phyloP scores from a whole-genome alignment of 108 stramenopile genomes.

The Conticribra guillardii region DNA sequence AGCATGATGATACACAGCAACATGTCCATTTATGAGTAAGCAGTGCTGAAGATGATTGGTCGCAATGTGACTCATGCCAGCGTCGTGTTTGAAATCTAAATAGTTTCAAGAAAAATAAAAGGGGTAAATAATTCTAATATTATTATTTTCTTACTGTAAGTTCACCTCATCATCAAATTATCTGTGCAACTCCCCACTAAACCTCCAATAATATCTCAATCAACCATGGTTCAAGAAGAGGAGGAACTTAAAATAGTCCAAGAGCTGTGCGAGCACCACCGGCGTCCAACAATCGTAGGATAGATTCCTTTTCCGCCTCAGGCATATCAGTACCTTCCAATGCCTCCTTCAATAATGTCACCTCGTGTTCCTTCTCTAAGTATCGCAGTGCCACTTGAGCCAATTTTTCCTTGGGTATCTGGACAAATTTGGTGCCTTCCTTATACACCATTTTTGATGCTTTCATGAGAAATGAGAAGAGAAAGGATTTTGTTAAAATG shows the following conservation, averaged over 20 bases:
- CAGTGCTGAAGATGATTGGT: no score
- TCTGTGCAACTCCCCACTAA: no score
- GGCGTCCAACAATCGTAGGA: conserved; percentile 75
- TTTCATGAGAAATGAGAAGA: background rate
- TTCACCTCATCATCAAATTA: no score
- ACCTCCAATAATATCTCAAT: no score
- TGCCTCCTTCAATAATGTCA: conserved; percentile 62
- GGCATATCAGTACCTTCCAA: conserved; percentile 64
- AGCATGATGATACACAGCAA: no score
- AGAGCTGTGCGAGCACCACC: conserved; percentile 88
- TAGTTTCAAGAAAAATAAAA: no score
- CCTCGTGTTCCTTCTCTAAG: conserved; percentile 81
- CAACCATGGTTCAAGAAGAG: no score
- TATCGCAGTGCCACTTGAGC: conserved; percentile 77
- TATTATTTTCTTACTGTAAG: no score
- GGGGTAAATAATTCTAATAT: no score
- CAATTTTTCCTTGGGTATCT: conserved; percentile 68
- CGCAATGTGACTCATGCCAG: no score
- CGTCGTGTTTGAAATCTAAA: no score
- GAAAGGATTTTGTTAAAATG: background rate
- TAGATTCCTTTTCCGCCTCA: conserved; percentile 66
- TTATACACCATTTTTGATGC: conserved; percentile 96
- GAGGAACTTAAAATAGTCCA: conserved; percentile 50
- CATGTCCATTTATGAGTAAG: no score
- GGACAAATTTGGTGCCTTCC: conserved; percentile 95